Base-by-base conservation (phyloP, 2,329 filamentous ascomycete genomes). In the Alternaria tenuissima region DNA sequence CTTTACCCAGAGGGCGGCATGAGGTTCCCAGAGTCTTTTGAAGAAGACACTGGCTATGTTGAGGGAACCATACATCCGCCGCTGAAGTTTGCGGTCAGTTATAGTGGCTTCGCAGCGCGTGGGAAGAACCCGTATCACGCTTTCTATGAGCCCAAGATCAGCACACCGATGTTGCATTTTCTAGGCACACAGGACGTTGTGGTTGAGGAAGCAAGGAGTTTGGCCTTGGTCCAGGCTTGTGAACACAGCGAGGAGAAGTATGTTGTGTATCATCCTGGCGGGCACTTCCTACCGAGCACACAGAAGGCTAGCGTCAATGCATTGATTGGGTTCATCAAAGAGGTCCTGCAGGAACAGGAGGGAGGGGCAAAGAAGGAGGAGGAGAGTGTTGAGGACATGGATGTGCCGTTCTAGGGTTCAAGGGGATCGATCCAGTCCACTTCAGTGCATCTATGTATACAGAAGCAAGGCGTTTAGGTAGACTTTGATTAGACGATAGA, bases 171-270 rank as follows among this genome's bases (percentile, higher is more conserved):
- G 63, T 76, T 96, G 79, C 93, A 97, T 80, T 90, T 93, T 68
- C 77, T 97, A 26, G 94, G 94, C 1, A 90, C 88, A 55, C 81
- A 97, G 68, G 94, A 97, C 81, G 92, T 90, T 3, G 92, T 97
- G 1, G 94, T 98, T 0, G 91, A 93, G 32, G 94, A 97, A 81
- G 79, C 79, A 54, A 83, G 92, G 72, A 92, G 88, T 76, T 82
- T 86, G 70, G 85, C 82, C 22, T 79, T 97, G 59, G 84, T 91
- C 3, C 88, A 93, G 24, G 83, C 85, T 47, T 92, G 89, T 76
- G 84, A 65, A 74, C 69, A 86, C 67, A 79, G 75, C 44, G 82
- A 84, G 55, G 81, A 78, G 43, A 84, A 80, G 67, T 65, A 59
- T 26, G 83, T 87, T 53, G 83, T 90, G 53, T 87, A 90, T 69